These are phyloP conservation scores for Colletotrichum musae DNA, from an alignment of 2,329 filamentous ascomycete genomes.

Conservation along the genomic window DNA sequence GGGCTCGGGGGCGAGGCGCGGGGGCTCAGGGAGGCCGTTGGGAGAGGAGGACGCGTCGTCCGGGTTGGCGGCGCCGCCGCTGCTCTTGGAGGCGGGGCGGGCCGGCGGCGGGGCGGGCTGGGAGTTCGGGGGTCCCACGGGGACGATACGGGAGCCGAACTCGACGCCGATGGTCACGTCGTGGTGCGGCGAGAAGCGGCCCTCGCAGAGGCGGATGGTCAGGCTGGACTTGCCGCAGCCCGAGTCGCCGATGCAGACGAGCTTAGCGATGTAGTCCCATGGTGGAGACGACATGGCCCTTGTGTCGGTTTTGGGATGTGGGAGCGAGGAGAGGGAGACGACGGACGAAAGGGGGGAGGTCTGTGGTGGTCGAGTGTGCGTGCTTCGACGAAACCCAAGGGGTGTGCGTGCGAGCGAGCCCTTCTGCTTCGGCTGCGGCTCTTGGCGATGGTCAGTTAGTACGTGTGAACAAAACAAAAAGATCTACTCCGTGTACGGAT, in stretches of 20 bases:
- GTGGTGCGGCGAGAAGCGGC: conserved; percentile 93
- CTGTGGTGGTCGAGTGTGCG: conserved; percentile 21
- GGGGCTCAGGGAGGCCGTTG: conserved; percentile 69
- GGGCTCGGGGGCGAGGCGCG: conserved; percentile 50
- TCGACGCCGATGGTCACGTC: conserved; percentile 98
- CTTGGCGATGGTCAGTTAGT: background rate
- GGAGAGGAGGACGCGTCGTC: conserved; percentile 42
- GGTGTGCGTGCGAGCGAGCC: conserved; percentile 5
- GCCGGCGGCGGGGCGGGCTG: conserved; percentile 56
- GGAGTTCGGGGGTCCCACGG: conserved; percentile 85
- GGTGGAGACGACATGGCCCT: conserved; percentile 73
- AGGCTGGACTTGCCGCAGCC: conserved; percentile 96
- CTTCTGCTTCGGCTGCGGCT: background rate
- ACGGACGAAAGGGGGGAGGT: conserved; percentile 18
- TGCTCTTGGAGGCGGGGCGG: conserved; percentile 31
- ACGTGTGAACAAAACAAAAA: conserved; percentile 6
- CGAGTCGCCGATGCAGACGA: conserved; percentile 97
- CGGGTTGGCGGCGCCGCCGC: conserved; percentile 17
- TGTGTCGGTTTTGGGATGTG: conserved; percentile 33
- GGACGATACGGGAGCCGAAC: conserved; percentile 93
- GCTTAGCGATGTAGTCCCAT: conserved; percentile 99
- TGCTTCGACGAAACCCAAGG: background rate
- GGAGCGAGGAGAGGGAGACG: conserved; percentile 11
- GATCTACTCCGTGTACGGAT: background rate
- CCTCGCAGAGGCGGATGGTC: conserved; percentile 96